Evolutionary conservation across 805 yeast species (phyloP), one percentile per base, ranked within the genome.

Genomic region (Kuraishia hungarica): DNA sequence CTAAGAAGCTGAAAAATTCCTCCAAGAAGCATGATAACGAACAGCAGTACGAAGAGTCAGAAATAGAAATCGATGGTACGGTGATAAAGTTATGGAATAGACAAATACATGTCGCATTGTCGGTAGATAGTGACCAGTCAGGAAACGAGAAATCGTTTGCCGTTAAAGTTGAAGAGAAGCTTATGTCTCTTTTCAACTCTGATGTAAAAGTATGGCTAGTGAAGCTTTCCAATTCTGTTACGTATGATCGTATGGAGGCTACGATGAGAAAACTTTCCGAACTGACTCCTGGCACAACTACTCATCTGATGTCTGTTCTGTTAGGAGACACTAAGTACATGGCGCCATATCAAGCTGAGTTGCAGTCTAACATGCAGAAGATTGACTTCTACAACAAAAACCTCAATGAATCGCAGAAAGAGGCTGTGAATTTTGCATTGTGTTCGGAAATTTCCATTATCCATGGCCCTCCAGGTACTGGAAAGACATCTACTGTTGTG

Each of bases 381-480:
- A 28, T 70, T 8, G 60, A 67, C 2, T 80, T 75, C 58, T 67
- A 74, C 53, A 81, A 84, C 62, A 53, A 60, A 0, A 61, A 67
- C 1, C 67, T 89, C 29, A 90, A 90, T 62, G 72, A 69, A 0
- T 86, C 97, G 0, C 99, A 93, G 64, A 76, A 75, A 51, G 65
- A 74, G 2, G 97, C 98, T 0, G 83, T 92, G 8, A 68, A 72
- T 13, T 87, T 87, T 67, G 78, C 96, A 1, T 53, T 90, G 17
- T 81, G 83, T 57, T 79, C 83, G 17, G 68, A 76, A 67, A 48
- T 80, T 19, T 65, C 79, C 2, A 78, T 87, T 8, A 78, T 87
- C 6, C 93, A 87, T 63, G 93, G 93, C 0, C 93, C 93, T 0
- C 92, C 92, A 0, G 93, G 93, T 2, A 86, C 93, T 0, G 93